Conservation (phyloP, 495 filamentous ascomycete genomes). For the Aspergillus bridgeri region DNA sequence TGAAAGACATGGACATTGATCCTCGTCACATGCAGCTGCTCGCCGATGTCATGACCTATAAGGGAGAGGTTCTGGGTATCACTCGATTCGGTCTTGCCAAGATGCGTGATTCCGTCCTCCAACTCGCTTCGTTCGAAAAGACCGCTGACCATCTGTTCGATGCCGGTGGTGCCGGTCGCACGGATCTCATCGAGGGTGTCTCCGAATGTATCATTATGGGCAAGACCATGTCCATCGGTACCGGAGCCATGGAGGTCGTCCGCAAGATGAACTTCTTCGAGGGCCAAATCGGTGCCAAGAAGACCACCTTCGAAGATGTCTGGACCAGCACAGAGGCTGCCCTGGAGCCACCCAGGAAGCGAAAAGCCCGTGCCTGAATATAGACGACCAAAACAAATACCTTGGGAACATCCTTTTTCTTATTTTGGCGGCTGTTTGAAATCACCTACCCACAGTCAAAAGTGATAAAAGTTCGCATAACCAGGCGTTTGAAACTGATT, state of each 20-base stretch:
- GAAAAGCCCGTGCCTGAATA: not conserved
- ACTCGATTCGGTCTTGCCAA: slow-evolving; percentile 94
- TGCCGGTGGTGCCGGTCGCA: slow-evolving; percentile 84
- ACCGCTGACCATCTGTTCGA: slow-evolving; percentile 98
- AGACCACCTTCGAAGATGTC: slow-evolving; percentile 73
- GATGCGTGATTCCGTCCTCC: slow-evolving; percentile 92
- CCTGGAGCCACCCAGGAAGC: slow-evolving; percentile 12
- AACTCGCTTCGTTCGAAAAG: slow-evolving; percentile 97
- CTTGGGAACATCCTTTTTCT: not conserved
- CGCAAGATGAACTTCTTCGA: slow-evolving; percentile 66
- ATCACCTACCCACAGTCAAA: not conserved
- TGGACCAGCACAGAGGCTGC: slow-evolving; percentile 51
- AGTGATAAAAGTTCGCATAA: not conserved
- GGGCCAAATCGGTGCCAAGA: slow-evolving; percentile 58
- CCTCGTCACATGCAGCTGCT: slow-evolving; percentile 97
- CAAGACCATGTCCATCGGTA: slow-evolving; percentile 85
- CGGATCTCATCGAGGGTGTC: slow-evolving; percentile 85
- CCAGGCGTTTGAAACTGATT: not conserved
- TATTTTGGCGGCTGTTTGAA: not conserved
- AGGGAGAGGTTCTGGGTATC: slow-evolving; percentile 95
- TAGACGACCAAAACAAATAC: not conserved
- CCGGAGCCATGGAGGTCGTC: slow-evolving; percentile 86
- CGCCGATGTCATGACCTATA: slow-evolving; percentile 99
- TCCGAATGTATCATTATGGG: slow-evolving; percentile 99
- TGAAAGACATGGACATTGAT: slow-evolving; percentile 93